Base-by-base conservation (phyloP, 345 rosid species). In the Eucalyptus decipiens region DNA sequence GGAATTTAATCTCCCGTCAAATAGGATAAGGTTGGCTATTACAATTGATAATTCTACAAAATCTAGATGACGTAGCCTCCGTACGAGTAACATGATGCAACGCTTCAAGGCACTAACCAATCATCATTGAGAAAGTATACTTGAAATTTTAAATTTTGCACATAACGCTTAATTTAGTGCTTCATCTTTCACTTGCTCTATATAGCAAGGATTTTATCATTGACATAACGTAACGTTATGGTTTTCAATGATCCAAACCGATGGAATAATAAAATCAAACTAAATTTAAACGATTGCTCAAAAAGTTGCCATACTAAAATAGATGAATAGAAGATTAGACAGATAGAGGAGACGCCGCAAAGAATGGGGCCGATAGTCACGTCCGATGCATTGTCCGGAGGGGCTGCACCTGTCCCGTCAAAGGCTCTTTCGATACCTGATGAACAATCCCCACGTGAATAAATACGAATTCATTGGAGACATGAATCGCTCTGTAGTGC, bases 311-410 rank as follows among this genome's bases (percentile, higher is more conserved):
- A 9, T 32, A 32, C 42, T 9, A 32, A 17, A 69, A 1, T 49
- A 49, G 51, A 72, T 72, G 21, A 10, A 34, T 7, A 24, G 34
- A 62, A 30, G 37, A 37, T 0, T 40, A 40, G 83, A 76, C 83
- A 37, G 18, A 1, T 6, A 21, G 30, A 21, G 16, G 17, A 6
- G 83, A 10, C 16, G 4, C 83, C 47, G 2, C 47, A 5, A 21
- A 76, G 16, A 40, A 37, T 11, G 28, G 21, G 47, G 83, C 9
- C 49, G 5, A 47, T 47, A 3, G 19, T 72, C 83, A 21, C 28
- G 3, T 5, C 14, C 5, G 5, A 11, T 2, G 1, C 4, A 0
- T 19, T 21, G 83, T 0, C 47, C 1, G 28, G 83, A 2, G 43
- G 14, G 81, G 83, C 3, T 72, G 83, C 28, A 76, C 83, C 47